Evolutionary conservation across 2,329 filamentous ascomycete species (phyloP), one percentile per base, ranked within the genome.

Genomic region (Fusarium keratoplasticum): DNA sequence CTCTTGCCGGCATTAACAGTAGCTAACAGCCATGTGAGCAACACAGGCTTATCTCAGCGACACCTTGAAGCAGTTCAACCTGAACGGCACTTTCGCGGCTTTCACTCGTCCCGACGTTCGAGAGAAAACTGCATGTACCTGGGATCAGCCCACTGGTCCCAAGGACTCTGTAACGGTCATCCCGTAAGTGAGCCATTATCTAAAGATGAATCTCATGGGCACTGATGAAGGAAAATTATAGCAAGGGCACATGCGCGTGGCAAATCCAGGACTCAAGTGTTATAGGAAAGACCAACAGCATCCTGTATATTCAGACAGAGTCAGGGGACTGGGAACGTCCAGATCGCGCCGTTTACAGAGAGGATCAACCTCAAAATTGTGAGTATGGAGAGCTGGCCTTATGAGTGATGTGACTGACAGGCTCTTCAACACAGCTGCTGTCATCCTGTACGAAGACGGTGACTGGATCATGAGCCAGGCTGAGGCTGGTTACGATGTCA

Each of bases 391-490:
- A 44, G 14, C 42, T 25, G 42, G 13, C 14, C 4, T 16, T 4
- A 22, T 7, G 9, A 25, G 10, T 20, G 50, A 33, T 20, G 27
- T 14, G 29, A 14, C 50, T 54, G n/a, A 44, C 57, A 11, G 25
- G 5, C 7, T 57, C 31, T 57, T 35, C 54, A 27, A 13, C 22
- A 25, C 35, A 62, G 66, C 42, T 20, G 66, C 50, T n/a, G 14
- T 64, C 18, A 64, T 68, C 18, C 40, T 57, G 20, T 64, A 64
- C 9, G 38, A 64, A 11, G 66, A 68, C 5, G 66, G 66, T 20
- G 42, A 64, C 47, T 68, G 61, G 66, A 33, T 68, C 14, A 42
- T 64, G 13, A 64, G 31, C 18, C 66, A 68, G 52, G 20, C 27
- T 14, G 66, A 64, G 42, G 38, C 9, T 38, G 66, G 66, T 6